phyloP scores from a whole-genome alignment of 2,329 filamentous ascomycete genomes.

The Endothia cerciana region DNA sequence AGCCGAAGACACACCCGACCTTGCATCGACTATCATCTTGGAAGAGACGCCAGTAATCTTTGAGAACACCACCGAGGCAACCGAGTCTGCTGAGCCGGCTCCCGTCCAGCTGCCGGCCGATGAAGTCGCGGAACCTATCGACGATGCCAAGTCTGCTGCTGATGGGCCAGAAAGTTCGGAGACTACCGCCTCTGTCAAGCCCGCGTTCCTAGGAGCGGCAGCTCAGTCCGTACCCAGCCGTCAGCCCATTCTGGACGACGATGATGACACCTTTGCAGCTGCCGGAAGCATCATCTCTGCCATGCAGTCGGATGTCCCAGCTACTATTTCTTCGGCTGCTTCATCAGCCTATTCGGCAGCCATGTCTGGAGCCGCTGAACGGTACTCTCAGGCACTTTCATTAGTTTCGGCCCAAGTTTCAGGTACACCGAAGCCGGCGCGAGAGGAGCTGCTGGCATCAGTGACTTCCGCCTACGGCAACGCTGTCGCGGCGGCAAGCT shows the following conservation, averaged over 20 bases:
- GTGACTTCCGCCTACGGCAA: constrained; percentile 70
- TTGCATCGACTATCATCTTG: constrained; percentile 33
- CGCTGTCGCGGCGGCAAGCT: constrained; percentile 65
- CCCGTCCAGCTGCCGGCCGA: constrained; percentile 31
- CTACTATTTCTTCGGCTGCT: constrained; percentile 33
- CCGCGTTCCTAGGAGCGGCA: constrained; percentile 54
- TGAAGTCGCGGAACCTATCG: constrained; percentile 25
- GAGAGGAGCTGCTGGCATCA: constrained; percentile 71
- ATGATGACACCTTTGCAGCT: constrained; percentile 49
- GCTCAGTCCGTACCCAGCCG: constrained; percentile 54
- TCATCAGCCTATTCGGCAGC: constrained; percentile 64
- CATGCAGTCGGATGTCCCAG: constrained; percentile 40
- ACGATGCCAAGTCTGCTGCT: constrained; percentile 23
- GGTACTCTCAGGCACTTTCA: constrained; percentile 70
- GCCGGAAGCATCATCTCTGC: constrained; percentile 41
- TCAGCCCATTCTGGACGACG: constrained; percentile 55
- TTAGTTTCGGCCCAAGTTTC: constrained; percentile 69
- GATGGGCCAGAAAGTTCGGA: constrained; percentile 31
- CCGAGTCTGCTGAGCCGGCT: constrained; percentile 33
- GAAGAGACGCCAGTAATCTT: constrained; percentile 41
- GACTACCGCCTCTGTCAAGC: constrained; percentile 45
- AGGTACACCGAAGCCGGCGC: constrained; percentile 69
- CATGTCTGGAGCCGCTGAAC: constrained; percentile 66
- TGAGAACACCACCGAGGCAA: constrained; percentile 33
- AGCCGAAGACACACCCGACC: constrained; percentile 18